Evolutionary conservation across 148 eudicot genomes (phyloP), one percentile per base, ranked within the genome.

Genomic region (Selenicereus undatus): DNA sequence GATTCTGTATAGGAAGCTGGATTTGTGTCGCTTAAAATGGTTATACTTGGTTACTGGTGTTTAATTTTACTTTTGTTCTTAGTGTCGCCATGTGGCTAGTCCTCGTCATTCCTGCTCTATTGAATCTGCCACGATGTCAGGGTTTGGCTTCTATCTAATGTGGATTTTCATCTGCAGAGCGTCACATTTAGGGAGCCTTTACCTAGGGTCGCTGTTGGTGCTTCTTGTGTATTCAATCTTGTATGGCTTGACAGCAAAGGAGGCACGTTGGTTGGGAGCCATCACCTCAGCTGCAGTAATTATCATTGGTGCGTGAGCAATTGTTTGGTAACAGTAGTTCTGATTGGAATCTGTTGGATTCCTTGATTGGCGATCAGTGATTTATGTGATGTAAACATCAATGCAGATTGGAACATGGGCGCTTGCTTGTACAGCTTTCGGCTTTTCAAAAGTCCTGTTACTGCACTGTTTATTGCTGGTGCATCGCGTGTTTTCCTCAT

Each of bases 391-490:
- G 26, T 68, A 10, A 56, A 65, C 85, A 73, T 71, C 56, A 75
- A 35, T 80, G 81, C 88, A 96, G 99, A 96, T 85, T 96, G 99
- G 99, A 96, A 96, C 85, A 88, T 96, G 91, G 99, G 98, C 39
- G 97, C 99, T 52, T 96, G 99, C 89, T 88, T 96, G 79, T 96
- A 93, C 81, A 95, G 97, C 68, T 96, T 92, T 84, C 87, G 89
- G 90, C 98, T 96, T 82, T 95, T 96, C 80, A 83, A 89, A 84
- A 92, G 91, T 86, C 97, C 94, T 80, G 91, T 91, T 79, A 87
- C 87, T 78, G 99, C 95, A 71, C 91, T 94, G 78, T 88, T 90
- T 85, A 91, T 96, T 88, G 99, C 99, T 76, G 99, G 99, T 76
- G 56, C 92, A 80, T 91, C 97, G 85, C 97, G 99, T 50, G 90